A percentile compares a stretch with the other conserved stretches of the same genome.
Conservation (phyloP, 352 stramenopile species). For the Globisporangium apiculatum region DNA sequence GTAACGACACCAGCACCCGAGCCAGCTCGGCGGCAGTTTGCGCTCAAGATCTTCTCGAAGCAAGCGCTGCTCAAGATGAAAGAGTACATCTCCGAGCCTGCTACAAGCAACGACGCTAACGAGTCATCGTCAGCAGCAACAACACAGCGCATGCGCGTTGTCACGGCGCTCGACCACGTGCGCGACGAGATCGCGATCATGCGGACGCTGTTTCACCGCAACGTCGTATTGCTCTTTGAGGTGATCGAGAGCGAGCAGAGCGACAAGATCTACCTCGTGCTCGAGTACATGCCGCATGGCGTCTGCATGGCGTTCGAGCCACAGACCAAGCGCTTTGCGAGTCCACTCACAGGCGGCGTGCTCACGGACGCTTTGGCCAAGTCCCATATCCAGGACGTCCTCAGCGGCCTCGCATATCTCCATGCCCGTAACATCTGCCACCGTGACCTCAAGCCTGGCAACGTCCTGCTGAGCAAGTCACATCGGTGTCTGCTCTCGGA, state of each 20-base stretch:
- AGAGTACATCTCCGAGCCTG: slow-evolving; percentile 45
- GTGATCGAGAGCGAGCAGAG: slow-evolving; percentile 74
- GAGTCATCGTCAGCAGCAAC: slow-evolving; percentile 3
- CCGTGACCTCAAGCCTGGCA: slow-evolving; percentile 89
- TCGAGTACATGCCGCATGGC: slow-evolving; percentile 81
- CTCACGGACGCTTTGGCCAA: slow-evolving; percentile 62
- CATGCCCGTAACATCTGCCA: slow-evolving; percentile 75
- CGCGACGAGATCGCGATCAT: slow-evolving; percentile 85
- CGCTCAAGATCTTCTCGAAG: slow-evolving; percentile 85
- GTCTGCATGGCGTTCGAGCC: slow-evolving; percentile 78
- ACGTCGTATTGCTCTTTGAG: slow-evolving; percentile 88
- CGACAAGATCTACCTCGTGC: slow-evolving; percentile 83
- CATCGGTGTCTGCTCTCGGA: slow-evolving; percentile 81
- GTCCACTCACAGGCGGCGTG: slow-evolving; percentile 38
- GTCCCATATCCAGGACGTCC: slow-evolving; percentile 59
- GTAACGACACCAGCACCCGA: not conserved
- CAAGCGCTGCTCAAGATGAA: slow-evolving; percentile 67
- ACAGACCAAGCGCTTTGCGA: slow-evolving; percentile 65
- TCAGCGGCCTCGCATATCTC: slow-evolving; percentile 76
- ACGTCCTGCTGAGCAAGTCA: slow-evolving; percentile 77
- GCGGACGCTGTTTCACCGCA: slow-evolving; percentile 84
- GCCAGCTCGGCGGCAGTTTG: slow-evolving; percentile 41
- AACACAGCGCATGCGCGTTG: slow-evolving; percentile 42
- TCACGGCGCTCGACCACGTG: slow-evolving; percentile 78
- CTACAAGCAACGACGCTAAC: not conserved